Evolutionary conservation across 805 yeast genomes (phyloP).

Genomic region (Saccharomycopsis malanga): DNA sequence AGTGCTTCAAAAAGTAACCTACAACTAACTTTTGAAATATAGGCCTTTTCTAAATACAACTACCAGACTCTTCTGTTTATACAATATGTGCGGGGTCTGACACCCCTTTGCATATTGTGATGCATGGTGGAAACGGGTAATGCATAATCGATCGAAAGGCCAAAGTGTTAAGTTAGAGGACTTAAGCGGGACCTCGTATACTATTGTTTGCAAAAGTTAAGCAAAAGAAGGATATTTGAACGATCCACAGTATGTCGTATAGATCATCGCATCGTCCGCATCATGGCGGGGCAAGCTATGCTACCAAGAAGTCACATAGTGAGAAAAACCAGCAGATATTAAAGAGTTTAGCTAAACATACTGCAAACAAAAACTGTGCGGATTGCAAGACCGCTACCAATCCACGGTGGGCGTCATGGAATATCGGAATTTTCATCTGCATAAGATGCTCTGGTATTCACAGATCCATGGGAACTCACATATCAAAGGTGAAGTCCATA

Average conservation of each 20-base stretch:
- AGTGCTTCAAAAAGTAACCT: no score
- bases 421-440: slow-evolving; percentile 85
- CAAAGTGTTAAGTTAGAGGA: no score
- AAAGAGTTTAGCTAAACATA: slow-evolving; percentile 67
- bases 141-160: no score
- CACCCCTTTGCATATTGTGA: no score
- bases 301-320: slow-evolving; percentile 6
- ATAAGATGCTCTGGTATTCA: slow-evolving; percentile 95
- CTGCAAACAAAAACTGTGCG: slow-evolving; percentile 73
- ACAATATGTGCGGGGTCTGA: no score
- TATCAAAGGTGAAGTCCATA: slow-evolving; percentile 85
- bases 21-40: no score
- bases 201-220: no score
- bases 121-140: no score
- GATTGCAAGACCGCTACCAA: slow-evolving; percentile 87
- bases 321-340: slow-evolving; percentile 49
- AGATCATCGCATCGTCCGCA: slow-evolving; percentile 8
- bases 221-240: no score
- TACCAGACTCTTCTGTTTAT: no score
- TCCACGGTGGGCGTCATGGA: slow-evolving; percentile 99
- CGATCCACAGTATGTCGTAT: slow-evolving; percentile 16
- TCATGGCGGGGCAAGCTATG: neutral
- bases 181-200: no score
- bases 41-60: no score
- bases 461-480: slow-evolving; percentile 92